These are phyloP conservation scores for Rhodotorula kratochvilovae DNA, from an alignment of 768 basidiomycete species.

Conservation along the genomic window DNA sequence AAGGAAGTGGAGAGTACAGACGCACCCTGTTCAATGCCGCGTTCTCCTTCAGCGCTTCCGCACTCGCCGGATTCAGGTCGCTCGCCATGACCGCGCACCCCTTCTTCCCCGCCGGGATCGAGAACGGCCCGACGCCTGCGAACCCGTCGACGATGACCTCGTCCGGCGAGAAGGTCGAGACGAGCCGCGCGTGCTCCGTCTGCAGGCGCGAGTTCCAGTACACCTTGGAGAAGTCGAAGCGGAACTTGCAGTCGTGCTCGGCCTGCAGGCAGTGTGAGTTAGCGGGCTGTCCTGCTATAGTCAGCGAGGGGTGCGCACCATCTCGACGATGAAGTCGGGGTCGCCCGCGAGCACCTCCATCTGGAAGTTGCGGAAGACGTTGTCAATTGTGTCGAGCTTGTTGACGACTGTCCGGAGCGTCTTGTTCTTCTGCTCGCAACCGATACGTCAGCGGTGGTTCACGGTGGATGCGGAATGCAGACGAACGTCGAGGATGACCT, in stretches of 20 bases:
- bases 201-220: constrained; percentile 98
- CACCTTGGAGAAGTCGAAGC: constrained; percentile 88
- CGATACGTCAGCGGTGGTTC: neutral
- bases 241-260: constrained; percentile 80
- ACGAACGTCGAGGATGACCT: constrained; percentile 83
- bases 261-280: constrained; percentile 53
- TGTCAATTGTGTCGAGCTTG: constrained; percentile 81
- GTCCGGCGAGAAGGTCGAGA: constrained; percentile 60
- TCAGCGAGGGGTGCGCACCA: constrained; percentile 55
- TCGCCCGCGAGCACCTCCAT: constrained; percentile 97
- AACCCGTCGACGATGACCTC: constrained; percentile 90
- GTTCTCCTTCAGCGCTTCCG: constrained; percentile 70
- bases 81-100: constrained; percentile 79
- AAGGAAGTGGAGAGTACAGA: constrained; percentile 20
- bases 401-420: constrained; percentile 84
- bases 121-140: constrained; percentile 96
- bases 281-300: neutral
- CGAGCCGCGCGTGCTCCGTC: constrained; percentile 82
- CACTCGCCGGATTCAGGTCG: constrained; percentile 86
- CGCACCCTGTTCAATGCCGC: constrained; percentile 70
- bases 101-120: constrained; percentile 84
- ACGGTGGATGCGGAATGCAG: neutral
- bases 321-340: constrained; percentile 74
- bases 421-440: constrained; percentile 69
- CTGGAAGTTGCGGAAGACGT: constrained; percentile 81